Base-by-base conservation (phyloP, 805 yeast genomes). In the Tetrapisispora fleetii region DNA sequence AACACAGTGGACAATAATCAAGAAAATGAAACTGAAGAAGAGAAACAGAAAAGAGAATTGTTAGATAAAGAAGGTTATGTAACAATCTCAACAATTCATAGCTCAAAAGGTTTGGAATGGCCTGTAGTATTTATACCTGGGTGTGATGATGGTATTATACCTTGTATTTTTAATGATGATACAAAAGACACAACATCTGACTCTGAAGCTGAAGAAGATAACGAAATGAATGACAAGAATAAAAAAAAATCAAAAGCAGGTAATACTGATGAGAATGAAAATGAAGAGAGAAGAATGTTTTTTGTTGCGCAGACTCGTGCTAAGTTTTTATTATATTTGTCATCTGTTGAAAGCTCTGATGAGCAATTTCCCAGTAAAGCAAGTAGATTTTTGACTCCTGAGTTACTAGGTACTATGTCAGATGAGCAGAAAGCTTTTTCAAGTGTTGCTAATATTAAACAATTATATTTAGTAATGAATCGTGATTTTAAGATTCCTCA, bases 91-190 rank as follows among this genome's bases (percentile, higher is more conserved):
- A 93, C 98, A 0, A 83, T 91, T 13, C 99, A 91, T 62, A 87
- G 89, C 0, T 80, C 97, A 1, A 91, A 91, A 62, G 99, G 99
- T 1, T 70, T 90, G 2, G 99, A 91, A 62, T 91, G 98, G 97
- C 91, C 95, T 0, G 78, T 86, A 14, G 97, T 91, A 0, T 86
- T 87, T 59, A 76, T 87, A 13, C 88, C 95, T 0, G 83, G 86
- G 0, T 66, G 85, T 17, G 71, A 76, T 32, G 86, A 84, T 43
- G 83, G 84, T 1, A 63, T 77, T 14, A 67, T 86, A 13, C 95
- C 95, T 0, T 78, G 82, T 3, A 57, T 64, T 2, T 75, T 74
- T 58, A 53, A 60, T 24, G 68, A 67, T 11, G 52, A 49, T n/a
- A 51, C 52, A 1, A 36, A 45, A 8, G 58, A 54, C 14, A 49